Evolutionary conservation across 805 yeast genomes (phyloP).

Genomic region (Wickerhamia fluorescens): DNA sequence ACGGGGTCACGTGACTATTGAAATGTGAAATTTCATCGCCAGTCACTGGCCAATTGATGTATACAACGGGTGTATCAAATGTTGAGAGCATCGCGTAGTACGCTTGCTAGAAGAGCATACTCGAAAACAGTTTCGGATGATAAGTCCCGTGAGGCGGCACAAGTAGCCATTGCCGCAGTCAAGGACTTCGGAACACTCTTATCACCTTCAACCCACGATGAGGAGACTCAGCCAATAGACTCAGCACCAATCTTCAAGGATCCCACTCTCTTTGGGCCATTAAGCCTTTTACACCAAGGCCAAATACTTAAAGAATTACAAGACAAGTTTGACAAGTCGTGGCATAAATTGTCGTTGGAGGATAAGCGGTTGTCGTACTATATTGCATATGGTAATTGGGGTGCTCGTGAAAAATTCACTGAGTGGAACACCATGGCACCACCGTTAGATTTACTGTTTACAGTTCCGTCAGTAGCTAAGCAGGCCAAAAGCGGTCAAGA

Average conservation of each 20-base stretch:
- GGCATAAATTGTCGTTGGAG: constrained; percentile 45
- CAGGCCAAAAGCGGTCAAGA: constrained; percentile 29
- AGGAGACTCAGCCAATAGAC: constrained; percentile 41
- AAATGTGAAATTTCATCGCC: too few species aligned
- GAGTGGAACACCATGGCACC: constrained; percentile 35
- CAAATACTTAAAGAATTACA: constrained; percentile 48
- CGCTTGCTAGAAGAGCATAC: too few species aligned
- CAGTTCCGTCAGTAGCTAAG: constrained; percentile 28
- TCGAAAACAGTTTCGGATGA: too few species aligned
- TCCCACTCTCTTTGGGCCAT: constrained; percentile 26
- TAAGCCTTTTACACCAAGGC: constrained; percentile 47
- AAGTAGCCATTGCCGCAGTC: too few species aligned
- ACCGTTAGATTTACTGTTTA: constrained; percentile 60
- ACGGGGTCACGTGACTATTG: too few species aligned
- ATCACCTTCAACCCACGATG: constrained; percentile 29
- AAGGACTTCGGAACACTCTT: constrained; percentile 35
- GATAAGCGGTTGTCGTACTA: constrained; percentile 53
- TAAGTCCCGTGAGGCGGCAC: too few species aligned
- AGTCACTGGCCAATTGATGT: too few species aligned
- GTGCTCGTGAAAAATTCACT: constrained; percentile 53
- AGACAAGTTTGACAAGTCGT: constrained; percentile 43
- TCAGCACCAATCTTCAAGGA: constrained; percentile 34
- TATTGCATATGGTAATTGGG: constrained; percentile 65
- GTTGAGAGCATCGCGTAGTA: too few species aligned
- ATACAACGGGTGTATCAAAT: too few species aligned